Base-by-base conservation (phyloP, 176 grass and related monocot species). In the Bothriochloa decipiens region DNA sequence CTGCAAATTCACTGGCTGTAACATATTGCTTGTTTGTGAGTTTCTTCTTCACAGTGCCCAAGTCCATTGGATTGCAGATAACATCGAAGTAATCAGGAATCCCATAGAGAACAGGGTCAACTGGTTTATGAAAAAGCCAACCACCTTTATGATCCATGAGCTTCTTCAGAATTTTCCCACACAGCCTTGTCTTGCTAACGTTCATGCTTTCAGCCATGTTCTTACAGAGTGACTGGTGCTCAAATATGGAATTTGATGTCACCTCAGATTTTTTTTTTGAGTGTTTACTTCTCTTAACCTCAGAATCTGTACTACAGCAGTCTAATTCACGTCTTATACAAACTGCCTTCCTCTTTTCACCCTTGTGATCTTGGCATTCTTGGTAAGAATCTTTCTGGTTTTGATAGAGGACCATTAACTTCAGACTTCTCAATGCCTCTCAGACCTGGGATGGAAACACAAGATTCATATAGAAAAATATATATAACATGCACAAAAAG, bases 21-120 rank as follows among this genome's bases (percentile, higher is more conserved):
- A 32, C 50, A 45, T 97, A 97, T 47, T 79, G 80, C 57, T 85
- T 92, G 57, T 75, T 88, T 71, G 73, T 33, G 46, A 97, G 90
- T 58, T 94, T 97, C 11, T 89, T 78, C 39, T 91, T 92, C 55
- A 97, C 35, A 50, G 92, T 97, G 53, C 95, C 88, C 68, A 94
- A 81, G 85, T 94, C 95, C 95, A 97, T 97, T 7, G 95, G 92
- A 35, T 89, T 87, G 32, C 27, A 35, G 47, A 94, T 97, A 76
- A 97, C 93, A 66, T 83, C 83, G 70, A 94, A 94, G 58, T 97
- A 97, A 88, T 97, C 95, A 17, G 92, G 92, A 81, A 94, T 94
- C 10, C 83, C 68, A 67, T 89, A 87, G 63, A 91, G 74, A 41
- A 87, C 69, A 11, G 95, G 95, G 84, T 97, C 90, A 37, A 97